Percentiles rank a stretch among this genome's conserved stretches.
phyloP scores from a whole-genome alignment of 257 asterid genomes.

The Solanum dulcamara region DNA sequence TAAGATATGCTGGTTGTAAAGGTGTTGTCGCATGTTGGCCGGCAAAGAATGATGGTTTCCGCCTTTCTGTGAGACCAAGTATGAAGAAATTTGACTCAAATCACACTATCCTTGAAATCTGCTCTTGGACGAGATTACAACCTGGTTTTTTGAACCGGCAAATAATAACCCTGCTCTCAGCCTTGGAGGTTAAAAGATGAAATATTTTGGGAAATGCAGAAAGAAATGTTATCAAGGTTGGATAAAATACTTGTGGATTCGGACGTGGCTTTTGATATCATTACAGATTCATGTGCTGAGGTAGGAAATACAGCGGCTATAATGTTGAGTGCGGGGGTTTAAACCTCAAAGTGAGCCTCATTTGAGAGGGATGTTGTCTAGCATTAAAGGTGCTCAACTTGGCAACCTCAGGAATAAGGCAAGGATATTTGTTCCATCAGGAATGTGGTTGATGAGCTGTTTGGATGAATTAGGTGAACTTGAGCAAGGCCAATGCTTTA shows the following conservation, averaged over 20 bases:
- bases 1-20: slow-evolving; percentile 79
- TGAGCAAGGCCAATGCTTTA: slow-evolving; percentile 77
- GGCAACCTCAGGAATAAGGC: slow-evolving; percentile 73
- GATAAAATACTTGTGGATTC: slow-evolving; percentile 55
- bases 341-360: slow-evolving; percentile 72
- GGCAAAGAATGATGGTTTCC: slow-evolving; percentile 15
- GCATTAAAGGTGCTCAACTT: slow-evolving; percentile 86
- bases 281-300: slow-evolving; percentile 66
- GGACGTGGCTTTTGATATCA: slow-evolving; percentile 62
- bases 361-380: slow-evolving; percentile 68
- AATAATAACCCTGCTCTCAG: slow-evolving; percentile 72
- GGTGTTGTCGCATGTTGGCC: slow-evolving; percentile 94
- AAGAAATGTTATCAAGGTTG: slow-evolving; percentile 51
- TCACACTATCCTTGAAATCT: slow-evolving; percentile 79
- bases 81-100: slow-evolving; percentile 69
- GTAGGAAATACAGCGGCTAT: slow-evolving; percentile 69
- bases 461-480: slow-evolving; percentile 75
- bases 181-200: slow-evolving; percentile 50
- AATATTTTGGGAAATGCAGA: slow-evolving; percentile 75
- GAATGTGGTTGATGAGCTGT: slow-evolving; percentile 98
- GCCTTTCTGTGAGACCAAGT: slow-evolving; percentile 51
- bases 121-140: slow-evolving; percentile 86
- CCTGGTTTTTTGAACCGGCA: slow-evolving; percentile 89
- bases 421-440: slow-evolving; percentile 66
- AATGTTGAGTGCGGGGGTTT: slow-evolving; percentile 92